Evolutionary conservation across 1,284 basidiomycete species (phyloP), one percentile per base, ranked within the genome.

Genomic region (Sanghuangporus baumii): DNA sequence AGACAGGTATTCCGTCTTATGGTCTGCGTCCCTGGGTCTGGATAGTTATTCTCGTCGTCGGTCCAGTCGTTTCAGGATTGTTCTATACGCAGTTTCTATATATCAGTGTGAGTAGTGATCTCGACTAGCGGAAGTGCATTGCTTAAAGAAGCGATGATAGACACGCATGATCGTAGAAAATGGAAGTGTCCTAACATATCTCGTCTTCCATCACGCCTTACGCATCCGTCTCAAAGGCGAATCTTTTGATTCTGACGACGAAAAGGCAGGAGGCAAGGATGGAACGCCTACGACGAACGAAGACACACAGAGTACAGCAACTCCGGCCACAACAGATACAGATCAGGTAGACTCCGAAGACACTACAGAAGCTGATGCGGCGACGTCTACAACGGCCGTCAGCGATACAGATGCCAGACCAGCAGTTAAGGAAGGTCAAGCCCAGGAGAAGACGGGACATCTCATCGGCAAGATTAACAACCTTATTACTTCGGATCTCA

Each of bases 201-300:
- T 85, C 6, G 69, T 86, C 3, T 85, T 86, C 70, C 79, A 83
- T 64, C 83, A 85, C 62, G 74, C 83, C 1, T 75, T 87, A 12
- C 76, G 82, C 12, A 78, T 86, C 26, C 77, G 84, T 26, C 76
- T 85, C 73, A 77, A 76, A 46, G 57, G 55, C 26, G 55, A 60
- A 26, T 20, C 48, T 20, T 37, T 63, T 9, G 57, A 59, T n/a
- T 48, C 59, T 14, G 34, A 57, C 31, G n/a, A 43, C 11, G 59
- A 52, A n/a, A 46, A 56, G 23, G 23, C 34, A 9, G 55, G 51
- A 20, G 41, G 26, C 8, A 57, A 57, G n/a, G 40, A 60, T 12
- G 38, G 18, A 5, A n/a, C 18, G 4, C 34, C 18, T 37, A 18
- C 41, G 5, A 41, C 12, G 11, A 55, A 61, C 1, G 26, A 34